phyloP scores from a whole-genome alignment of 805 yeast species.

The Kuraishia hungarica region DNA sequence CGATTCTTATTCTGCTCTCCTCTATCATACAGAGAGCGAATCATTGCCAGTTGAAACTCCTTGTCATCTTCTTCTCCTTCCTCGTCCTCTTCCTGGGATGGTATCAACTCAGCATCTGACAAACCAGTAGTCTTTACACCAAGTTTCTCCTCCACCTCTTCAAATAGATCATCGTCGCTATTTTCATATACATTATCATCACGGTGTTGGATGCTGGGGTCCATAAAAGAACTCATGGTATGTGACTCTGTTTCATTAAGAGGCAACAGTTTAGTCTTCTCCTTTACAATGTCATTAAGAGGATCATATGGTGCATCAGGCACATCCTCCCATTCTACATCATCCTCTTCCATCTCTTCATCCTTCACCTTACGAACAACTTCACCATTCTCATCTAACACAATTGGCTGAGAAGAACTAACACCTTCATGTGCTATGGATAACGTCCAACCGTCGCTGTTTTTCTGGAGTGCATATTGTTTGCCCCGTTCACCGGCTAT shows the following conservation, averaged over 20 bases:
- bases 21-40: conserved; percentile 20
- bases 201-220: background rate
- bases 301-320: conserved; percentile 23
- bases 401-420: conserved; percentile 36
- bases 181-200: background rate
- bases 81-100: conserved; percentile 7
- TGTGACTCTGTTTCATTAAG: background rate
- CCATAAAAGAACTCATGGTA: conserved; percentile 2
- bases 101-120: background rate
- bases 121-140: background rate
- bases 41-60: conserved; percentile 16
- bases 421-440: conserved; percentile 43
- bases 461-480: conserved; percentile 65
- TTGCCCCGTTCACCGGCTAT: conserved; percentile 79
- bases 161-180: background rate
- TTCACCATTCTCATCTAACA: conserved; percentile 27
- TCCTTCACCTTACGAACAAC: conserved; percentile 6
- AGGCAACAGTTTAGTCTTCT: background rate
- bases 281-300: background rate
- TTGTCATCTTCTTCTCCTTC: conserved; percentile 10
- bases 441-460: conserved; percentile 79
- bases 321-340: conserved; percentile 69
- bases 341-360: conserved; percentile 32
- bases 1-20: conserved; percentile 2
- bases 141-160: background rate